phyloP scores from a whole-genome alignment of 225 moss, liverwort and hornwort species.

The Marchantia paleacea region DNA sequence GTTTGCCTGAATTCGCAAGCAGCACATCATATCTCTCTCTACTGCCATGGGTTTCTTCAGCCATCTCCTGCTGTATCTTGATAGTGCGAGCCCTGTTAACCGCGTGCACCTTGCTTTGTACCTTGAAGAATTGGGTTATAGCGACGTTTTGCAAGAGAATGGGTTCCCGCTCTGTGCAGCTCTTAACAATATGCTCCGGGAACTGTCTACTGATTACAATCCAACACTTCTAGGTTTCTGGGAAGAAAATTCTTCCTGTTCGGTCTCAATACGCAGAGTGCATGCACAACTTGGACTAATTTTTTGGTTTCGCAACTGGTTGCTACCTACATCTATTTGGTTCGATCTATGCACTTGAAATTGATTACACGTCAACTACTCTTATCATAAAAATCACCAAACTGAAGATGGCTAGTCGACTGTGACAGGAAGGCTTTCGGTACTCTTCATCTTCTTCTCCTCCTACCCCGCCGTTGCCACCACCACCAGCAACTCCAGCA shows the following conservation, averaged over 20 bases:
- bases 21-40: neutral
- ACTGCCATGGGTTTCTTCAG: neutral
- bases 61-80: neutral
- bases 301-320: too few relatives aligned
- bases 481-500: conserved; percentile 19
- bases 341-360: neutral
- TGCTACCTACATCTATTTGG: neutral
- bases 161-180: neutral
- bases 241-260: neutral
- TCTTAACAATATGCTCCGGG: neutral
- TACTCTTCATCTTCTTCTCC: conserved; percentile 14
- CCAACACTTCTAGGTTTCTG: neutral
- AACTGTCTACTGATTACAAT: too few relatives aligned
- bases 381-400: too few relatives aligned
- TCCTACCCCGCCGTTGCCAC: conserved; percentile 22
- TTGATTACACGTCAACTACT: neutral
- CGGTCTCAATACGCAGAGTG: neutral
- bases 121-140: neutral
- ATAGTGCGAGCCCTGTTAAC: neutral
- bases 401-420: neutral
- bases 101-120: neutral
- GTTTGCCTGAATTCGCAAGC: conserved; percentile 1
- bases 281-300: too few relatives aligned
- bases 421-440: conserved; percentile 20
- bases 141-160: neutral